A percentile compares a stretch with the other conserved stretches of the same genome.
Conservation (phyloP, 2,329 filamentous ascomycete genomes). For the Tolypocladium ophioglossoides region DNA sequence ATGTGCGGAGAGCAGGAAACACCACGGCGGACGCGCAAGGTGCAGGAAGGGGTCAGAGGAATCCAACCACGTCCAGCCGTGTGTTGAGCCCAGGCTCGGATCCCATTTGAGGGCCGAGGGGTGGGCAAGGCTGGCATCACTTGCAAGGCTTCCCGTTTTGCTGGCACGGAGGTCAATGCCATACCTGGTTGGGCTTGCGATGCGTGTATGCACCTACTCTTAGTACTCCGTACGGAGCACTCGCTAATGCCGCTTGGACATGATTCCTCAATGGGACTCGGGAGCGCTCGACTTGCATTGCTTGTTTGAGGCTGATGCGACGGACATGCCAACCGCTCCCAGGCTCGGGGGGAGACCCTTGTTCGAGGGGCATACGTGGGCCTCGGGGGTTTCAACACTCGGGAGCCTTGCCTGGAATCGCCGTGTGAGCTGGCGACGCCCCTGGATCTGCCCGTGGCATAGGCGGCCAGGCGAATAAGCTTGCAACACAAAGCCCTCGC, state of each 20-base stretch:
- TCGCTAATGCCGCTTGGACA: background rate
- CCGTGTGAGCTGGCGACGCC: background rate
- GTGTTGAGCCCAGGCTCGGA: background rate
- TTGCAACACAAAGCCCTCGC: background rate
- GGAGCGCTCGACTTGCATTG: background rate
- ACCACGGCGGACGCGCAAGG: background rate
- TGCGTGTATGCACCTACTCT: too few species aligned
- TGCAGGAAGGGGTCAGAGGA: background rate
- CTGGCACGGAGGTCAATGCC: background rate
- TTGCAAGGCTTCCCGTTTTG: background rate
- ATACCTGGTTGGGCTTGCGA: background rate
- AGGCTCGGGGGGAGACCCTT: conserved; percentile 8
- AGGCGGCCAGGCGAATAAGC: background rate
- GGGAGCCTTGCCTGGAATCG: background rate
- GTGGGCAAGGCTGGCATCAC: background rate
- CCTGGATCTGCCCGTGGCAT: background rate
- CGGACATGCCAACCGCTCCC: conserved; percentile 9
- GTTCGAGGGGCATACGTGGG: background rate
- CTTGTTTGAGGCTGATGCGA: conserved; percentile 44
- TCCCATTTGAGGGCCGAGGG: background rate
- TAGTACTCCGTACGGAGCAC: background rate
- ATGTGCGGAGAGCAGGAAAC: background rate
- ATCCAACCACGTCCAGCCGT: background rate
- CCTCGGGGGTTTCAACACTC: background rate
- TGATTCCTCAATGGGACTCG: background rate